Percentiles rank a stretch among this genome's conserved stretches.
Evolutionary conservation across 345 rosid species (phyloP).

Genomic region (Salix udensis): DNA sequence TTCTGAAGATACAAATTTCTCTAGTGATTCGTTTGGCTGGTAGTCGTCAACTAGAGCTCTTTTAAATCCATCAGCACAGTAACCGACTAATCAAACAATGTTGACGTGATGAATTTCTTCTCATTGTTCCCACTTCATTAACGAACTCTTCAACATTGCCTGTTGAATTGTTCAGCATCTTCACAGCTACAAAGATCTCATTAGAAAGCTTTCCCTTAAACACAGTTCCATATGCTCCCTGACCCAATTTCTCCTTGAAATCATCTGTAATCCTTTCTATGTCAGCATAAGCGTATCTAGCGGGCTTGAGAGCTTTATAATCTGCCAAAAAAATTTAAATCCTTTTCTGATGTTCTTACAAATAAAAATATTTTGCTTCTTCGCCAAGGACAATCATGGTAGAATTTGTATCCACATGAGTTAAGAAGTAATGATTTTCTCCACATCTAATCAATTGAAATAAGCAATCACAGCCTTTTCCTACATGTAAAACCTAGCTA

Average conservation of each 20-base stretch:
- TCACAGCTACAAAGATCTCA: conserved; percentile 24
- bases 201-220: conserved; percentile 22
- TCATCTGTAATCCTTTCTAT: conserved; percentile 20
- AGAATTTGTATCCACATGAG: no score
- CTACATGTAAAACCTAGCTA: no score
- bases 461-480: no score
- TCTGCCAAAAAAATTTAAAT: conserved; percentile 21
- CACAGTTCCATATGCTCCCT: conserved; percentile 25
- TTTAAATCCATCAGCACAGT: conserved; percentile 26
- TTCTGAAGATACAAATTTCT: conserved; percentile 14
- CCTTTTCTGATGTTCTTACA: not conserved
- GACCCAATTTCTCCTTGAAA: conserved; percentile 17
- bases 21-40: conserved; percentile 11
- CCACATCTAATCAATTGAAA: no score
- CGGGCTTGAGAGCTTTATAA: conserved; percentile 21
- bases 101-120: conserved; percentile 22
- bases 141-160: conserved; percentile 21
- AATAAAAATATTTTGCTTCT: no score
- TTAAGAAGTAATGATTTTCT: no score
- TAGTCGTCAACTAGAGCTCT: conserved; percentile 24
- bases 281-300: conserved; percentile 17
- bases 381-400: no score
- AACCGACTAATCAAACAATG: conserved; percentile 17
- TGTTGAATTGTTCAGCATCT: conserved; percentile 15
- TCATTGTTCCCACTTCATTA: conserved; percentile 25